These are phyloP conservation scores for Ogataea hybrid DNA, from an alignment of 1,139 yeast species.

Conservation along the genomic window DNA sequence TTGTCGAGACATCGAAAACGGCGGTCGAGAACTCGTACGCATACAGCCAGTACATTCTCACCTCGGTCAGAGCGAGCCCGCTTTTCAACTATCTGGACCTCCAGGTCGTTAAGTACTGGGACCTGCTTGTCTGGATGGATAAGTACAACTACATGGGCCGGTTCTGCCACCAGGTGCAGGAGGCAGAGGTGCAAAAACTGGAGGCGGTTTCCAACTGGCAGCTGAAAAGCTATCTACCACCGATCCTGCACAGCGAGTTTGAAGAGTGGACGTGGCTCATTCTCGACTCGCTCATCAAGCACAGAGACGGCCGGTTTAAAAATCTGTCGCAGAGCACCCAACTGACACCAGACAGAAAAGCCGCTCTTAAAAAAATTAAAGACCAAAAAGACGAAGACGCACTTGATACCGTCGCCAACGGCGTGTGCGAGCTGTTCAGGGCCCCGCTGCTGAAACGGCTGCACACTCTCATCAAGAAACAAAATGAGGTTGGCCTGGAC, in stretches of 20 bases:
- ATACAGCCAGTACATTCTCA: conserved; percentile 82
- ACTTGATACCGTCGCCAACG: conserved; percentile 30
- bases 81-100: conserved; percentile 81
- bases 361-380: conserved; percentile 53
- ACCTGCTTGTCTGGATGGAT: conserved; percentile 91
- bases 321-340: conserved; percentile 14
- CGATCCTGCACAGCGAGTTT: conserved; percentile 74
- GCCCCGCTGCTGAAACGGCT: conserved; percentile 66
- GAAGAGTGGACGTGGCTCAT: conserved; percentile 83
- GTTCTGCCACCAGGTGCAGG: conserved; percentile 59
- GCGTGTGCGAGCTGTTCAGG: conserved; percentile 53
- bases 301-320: conserved; percentile 46
- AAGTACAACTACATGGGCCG: conserved; percentile 85
- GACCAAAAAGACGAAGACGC: conserved; percentile 34
- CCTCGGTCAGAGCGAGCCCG: conserved; percentile 78
- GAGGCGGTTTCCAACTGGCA: conserved; percentile 78
- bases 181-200: conserved; percentile 55
- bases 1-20: conserved; percentile 72
- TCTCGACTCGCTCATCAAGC: conserved; percentile 64
- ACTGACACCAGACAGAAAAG: conserved; percentile 64
- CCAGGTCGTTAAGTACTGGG: conserved; percentile 81
- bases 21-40: conserved; percentile 90
- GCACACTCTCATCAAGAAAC: conserved; percentile 61
- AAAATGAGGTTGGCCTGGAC: conserved; percentile 69
- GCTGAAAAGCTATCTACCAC: conserved; percentile 69